Base-by-base conservation (phyloP, 176 grass and related monocot species). In the Tillandsia fasciculata region DNA sequence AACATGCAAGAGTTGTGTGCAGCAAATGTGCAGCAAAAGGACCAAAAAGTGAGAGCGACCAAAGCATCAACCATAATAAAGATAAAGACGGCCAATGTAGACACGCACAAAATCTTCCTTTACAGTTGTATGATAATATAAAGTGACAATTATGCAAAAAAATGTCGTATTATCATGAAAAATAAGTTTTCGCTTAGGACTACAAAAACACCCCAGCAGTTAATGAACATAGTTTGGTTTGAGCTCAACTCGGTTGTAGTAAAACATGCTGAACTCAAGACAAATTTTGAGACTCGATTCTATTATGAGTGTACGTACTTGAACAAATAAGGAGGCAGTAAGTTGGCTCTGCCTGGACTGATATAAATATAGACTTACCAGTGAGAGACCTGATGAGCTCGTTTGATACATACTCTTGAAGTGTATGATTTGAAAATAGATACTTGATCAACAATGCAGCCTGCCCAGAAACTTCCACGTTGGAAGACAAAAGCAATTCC, bases 401-500 rank as follows among this genome's bases (percentile, higher is more conserved):
- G 66, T 89, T 96, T 3, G 92, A 96, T 53, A 96, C 88, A 53
- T 96, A 96, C 78, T 96, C 92, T 84, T 96, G 92, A 81, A 96
- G 89, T 71, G 92, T 96, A 79, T 96, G 92, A 84, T 92, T 92
- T 74, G 84, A 86, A 73, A 96, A 96, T 49, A 96, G 77, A 86
- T 92, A 79, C 71, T 92, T 91, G 79, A 96, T 92, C 73, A 96
- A 71, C 29, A 86, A 76, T 51, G 88, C 86, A 53, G 92, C 83
- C 81, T 96, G 92, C 65, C 75, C 83, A 81, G 88, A 84, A 82
- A 96, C 87, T 63, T 96, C 88, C 70, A 74, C 79, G 76, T 80
- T 96, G 76, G 88, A 83, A 64, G 82, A 91, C 66, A 96, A 63
- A 53, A 96, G 69, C 67, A 96, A 76, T 77, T 96, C 92, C 65